These are phyloP conservation scores for Calcarisporium arbuscula DNA, from an alignment of 2,329 filamentous ascomycete genomes.

Conservation along the genomic window DNA sequence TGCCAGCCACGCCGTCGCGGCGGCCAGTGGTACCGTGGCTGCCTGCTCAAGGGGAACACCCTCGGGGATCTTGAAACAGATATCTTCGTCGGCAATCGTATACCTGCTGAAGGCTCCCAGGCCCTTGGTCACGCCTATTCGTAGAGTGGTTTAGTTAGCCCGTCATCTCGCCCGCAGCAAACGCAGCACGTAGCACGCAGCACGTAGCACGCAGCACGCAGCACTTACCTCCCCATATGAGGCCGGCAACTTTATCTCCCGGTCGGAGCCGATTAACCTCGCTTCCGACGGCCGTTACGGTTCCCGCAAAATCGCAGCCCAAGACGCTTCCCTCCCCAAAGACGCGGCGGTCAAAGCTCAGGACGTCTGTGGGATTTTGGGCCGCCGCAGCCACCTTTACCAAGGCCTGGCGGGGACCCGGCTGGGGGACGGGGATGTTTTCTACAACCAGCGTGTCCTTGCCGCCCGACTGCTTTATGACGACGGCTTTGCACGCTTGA, in stretches of 20 bases:
- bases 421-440: no score
- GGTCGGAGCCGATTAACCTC: slow-evolving; percentile 12
- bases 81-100: slow-evolving; percentile 30
- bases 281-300: slow-evolving; percentile 24
- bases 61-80: slow-evolving; percentile 31
- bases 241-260: slow-evolving; percentile 17
- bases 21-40: slow-evolving; percentile 32
- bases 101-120: slow-evolving; percentile 34
- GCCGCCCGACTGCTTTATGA: no score
- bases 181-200: not conserved
- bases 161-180: no score
- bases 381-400: no score
- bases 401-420: no score
- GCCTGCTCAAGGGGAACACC: slow-evolving; percentile 23
- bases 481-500: no score
- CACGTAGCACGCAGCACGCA: slow-evolving; percentile 6
- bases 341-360: no score
- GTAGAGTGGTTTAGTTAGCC: no score
- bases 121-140: slow-evolving; percentile 18
- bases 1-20: slow-evolving; percentile 30
- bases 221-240: slow-evolving; percentile 23
- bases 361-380: no score
- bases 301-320: slow-evolving; percentile 31
- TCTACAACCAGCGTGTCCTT: no score
- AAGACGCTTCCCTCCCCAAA: slow-evolving; percentile 31